A percentile compares a stretch with the other conserved stretches of the same genome.
Evolutionary conservation across 306 rosid species (phyloP).

Genomic region (Vachellia collinsii): DNA sequence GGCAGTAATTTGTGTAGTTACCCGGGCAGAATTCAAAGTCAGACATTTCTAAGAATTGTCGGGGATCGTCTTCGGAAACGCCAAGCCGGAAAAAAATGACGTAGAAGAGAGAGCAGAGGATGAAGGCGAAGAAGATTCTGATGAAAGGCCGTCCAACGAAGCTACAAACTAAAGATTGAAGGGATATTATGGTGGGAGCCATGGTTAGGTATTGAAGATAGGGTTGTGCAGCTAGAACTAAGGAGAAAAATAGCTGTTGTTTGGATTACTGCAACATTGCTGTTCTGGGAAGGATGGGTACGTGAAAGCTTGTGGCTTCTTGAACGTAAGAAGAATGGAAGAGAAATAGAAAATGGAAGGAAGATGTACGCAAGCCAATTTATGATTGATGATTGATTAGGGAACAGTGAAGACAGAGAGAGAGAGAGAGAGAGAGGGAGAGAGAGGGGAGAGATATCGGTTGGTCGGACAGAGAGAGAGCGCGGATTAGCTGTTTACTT

Average conservation of each 20-base stretch:
- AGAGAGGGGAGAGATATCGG: background rate
- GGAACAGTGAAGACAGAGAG: background rate
- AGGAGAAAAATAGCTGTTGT: background rate
- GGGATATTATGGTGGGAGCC: background rate
- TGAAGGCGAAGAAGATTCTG: conserved; percentile 17
- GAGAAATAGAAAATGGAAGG: background rate
- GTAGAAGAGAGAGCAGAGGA: conserved; percentile 33
- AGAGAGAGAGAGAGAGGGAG: background rate
- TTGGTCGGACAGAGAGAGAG: background rate
- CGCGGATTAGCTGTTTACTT: background rate
- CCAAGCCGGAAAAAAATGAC: background rate
- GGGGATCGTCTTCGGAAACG: background rate
- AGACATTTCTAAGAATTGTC: background rate
- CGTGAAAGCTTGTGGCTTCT: background rate
- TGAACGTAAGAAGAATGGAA: background rate
- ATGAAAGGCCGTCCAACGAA: background rate
- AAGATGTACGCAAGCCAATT: background rate
- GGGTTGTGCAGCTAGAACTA: background rate
- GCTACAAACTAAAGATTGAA: background rate
- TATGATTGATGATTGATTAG: background rate
- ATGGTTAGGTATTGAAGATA: background rate
- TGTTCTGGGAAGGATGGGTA: background rate
- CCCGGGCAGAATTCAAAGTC: conserved; percentile 41
- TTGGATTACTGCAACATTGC: background rate
- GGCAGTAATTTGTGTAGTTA: conserved; percentile 53